Evolutionary conservation across 305 asterid genomes (phyloP).

Genomic region (Fraxinus sp.): DNA sequence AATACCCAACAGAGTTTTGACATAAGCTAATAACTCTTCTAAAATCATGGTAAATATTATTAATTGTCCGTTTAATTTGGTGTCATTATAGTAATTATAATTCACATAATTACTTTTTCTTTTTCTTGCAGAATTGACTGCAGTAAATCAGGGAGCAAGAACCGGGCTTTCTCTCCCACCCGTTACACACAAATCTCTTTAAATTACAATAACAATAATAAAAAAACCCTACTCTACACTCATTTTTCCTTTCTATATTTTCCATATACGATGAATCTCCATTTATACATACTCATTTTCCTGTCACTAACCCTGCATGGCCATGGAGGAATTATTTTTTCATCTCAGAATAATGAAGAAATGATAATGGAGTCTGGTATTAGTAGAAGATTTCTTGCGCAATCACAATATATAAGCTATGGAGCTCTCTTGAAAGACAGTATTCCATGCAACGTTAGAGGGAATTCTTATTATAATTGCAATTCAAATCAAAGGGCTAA

Average conservation of each 20-base stretch:
- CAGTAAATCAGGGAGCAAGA: background rate
- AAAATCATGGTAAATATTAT: background rate
- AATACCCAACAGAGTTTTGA: background rate
- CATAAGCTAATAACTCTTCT: background rate
- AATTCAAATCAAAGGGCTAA: constrained; percentile 24
- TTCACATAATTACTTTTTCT: background rate
- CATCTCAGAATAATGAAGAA: constrained; percentile 19
- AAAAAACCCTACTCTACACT: background rate
- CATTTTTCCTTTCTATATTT: background rate
- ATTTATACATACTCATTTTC: background rate
- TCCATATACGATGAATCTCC: background rate
- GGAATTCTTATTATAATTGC: constrained; percentile 55
- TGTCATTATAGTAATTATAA: background rate
- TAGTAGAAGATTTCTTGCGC: constrained; percentile 24
- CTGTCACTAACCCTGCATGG: background rate
- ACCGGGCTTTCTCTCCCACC: background rate
- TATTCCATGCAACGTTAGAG: constrained; percentile 30
- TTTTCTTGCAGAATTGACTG: background rate
- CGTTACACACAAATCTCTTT: background rate
- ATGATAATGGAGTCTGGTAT: constrained; percentile 24
- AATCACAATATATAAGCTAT: constrained; percentile 28
- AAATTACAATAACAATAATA: background rate
- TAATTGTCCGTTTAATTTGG: background rate
- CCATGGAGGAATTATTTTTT: background rate
- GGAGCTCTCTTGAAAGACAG: constrained; percentile 27